Base-by-base conservation (phyloP, 257 asterid genomes). In the Orobanche coerulescens region DNA sequence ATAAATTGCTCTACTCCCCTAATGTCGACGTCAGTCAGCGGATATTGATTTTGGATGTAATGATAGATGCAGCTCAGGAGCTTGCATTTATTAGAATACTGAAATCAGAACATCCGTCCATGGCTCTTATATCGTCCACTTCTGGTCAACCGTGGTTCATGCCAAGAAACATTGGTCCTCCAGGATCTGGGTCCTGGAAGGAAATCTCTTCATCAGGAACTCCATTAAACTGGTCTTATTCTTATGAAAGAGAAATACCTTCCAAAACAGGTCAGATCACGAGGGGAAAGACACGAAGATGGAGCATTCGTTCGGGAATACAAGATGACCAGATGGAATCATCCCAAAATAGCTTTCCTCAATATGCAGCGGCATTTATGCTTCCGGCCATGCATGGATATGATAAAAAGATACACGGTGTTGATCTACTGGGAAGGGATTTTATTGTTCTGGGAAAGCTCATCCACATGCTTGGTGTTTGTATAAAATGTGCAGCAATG, bases 331-430 rank as follows among this genome's bases (percentile, higher is more conserved):
- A 76, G 55, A 36, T 51, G 52, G 84, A 82, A 42, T 56, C 69
- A 73, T 76, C 90, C 69, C 87, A 78, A 65, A 93, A 93, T 71
- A 75, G 46, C 34, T 93, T 93, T 75, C 97, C 94, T 30, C 88
- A 80, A 68, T 84, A 89, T 79, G 95, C 95, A 49, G 95, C 97
- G 1, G 88, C 86, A 28, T 89, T 92, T 73, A 88, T 92, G 98
- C 95, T 92, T 62, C 98, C 96, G 20, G 86, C 85, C 52, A 92
- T 92, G 98, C 79, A 78, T 71, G 94, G 87, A 65, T 84, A 74
- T 67, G 96, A 92, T 74, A 84, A 78, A 80, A 92, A 81, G 86
- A 82, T 88, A 64, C 98, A 93, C 12, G 97, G 97, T 31, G 90
- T 89, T 54, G 95, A 93, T 76, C 77, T 93, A 75, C 78, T 89